Evolutionary conservation across 148 eudicot species (phyloP).

Genomic region (Spergularia marina): DNA sequence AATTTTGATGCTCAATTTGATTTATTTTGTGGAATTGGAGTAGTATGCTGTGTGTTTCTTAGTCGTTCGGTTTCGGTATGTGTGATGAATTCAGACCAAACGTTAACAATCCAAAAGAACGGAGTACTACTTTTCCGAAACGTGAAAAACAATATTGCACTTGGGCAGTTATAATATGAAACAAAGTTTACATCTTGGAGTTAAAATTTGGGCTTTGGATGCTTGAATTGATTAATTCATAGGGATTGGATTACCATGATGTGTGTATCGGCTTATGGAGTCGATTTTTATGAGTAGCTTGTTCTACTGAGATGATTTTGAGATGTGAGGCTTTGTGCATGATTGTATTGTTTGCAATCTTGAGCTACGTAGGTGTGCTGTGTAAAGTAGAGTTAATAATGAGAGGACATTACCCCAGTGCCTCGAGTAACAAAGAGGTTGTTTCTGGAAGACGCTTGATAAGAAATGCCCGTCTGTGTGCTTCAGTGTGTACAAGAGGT

Average conservation of each 20-base stretch:
- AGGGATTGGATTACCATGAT: background rate
- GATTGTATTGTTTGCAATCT: too few relatives aligned
- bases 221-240: background rate
- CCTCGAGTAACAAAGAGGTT: background rate
- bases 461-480: background rate
- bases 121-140: too few relatives aligned
- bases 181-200: background rate
- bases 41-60: background rate
- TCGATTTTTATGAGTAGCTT: too few relatives aligned
- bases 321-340: too few relatives aligned
- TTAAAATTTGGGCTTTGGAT: background rate
- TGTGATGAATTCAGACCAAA: too few relatives aligned
- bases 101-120: too few relatives aligned
- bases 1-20: background rate
- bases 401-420: background rate
- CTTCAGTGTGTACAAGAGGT: background rate
- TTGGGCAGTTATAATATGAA: background rate
- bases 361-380: background rate
- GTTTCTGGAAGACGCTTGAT: background rate
- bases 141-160: background rate
- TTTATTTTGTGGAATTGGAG: background rate
- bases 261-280: too few relatives aligned
- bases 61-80: background rate
- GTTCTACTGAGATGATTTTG: too few relatives aligned
- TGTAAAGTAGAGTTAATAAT: background rate